phyloP scores from a whole-genome alignment of 345 rosid species.

The Eucalyptus pumila region DNA sequence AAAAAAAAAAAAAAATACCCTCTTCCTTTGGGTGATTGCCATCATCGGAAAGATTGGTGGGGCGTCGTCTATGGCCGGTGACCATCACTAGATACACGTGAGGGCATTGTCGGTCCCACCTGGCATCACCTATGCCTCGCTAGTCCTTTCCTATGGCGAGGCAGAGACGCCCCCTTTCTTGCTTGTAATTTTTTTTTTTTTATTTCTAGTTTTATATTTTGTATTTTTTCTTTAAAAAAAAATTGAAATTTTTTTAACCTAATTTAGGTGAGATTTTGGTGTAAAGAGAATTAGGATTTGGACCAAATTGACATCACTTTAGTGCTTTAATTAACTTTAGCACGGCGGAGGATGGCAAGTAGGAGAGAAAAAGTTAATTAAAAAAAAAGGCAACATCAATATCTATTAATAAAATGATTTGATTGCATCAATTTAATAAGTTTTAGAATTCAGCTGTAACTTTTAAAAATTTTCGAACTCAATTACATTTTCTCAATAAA shows the following conservation, averaged over 20 bases:
- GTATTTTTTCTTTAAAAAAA: no score
- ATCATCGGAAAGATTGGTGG: background rate
- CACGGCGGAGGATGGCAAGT: fast-evolving
- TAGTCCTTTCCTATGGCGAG: background rate
- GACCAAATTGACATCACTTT: background rate
- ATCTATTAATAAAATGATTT: no score
- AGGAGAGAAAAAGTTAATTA: background rate
- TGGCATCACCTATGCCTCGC: background rate
- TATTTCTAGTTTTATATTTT: background rate
- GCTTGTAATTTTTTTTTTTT: background rate
- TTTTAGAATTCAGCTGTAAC: fast-evolving
- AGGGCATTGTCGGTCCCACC: background rate
- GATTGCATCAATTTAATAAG: background rate
- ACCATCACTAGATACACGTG: background rate
- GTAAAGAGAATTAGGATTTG: background rate
- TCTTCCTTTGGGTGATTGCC: background rate
- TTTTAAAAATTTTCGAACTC: fast-evolving
- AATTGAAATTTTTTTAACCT: background rate
- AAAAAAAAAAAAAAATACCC: no score
- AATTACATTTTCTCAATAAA: no score
- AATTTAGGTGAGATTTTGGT: no score
- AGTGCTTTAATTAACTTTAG: background rate
- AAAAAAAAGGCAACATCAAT: no score
- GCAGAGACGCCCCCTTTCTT: background rate
- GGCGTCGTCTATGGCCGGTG: fast-evolving